phyloP scores from a whole-genome alignment of 768 basidiomycete species.

The Boletus reticuloceps region DNA sequence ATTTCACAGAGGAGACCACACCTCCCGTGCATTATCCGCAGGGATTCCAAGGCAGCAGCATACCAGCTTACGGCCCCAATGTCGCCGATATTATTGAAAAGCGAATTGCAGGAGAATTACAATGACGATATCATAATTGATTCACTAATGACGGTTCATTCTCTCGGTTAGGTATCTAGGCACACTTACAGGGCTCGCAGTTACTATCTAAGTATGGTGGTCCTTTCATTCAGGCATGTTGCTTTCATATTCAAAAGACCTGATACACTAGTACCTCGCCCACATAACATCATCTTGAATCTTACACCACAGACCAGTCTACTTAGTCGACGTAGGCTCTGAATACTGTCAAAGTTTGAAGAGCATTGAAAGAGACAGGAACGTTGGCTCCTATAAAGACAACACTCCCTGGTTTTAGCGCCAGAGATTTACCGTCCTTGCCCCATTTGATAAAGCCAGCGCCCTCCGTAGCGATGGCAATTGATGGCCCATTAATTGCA shows the following conservation, averaged over 20 bases:
- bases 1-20: constrained; percentile 35
- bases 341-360: constrained; percentile 21
- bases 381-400: constrained; percentile 78
- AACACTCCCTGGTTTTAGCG: constrained; percentile 64
- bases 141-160: neutral
- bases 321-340: constrained; percentile 28
- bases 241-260: neutral
- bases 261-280: neutral
- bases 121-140: neutral
- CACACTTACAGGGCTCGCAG: neutral
- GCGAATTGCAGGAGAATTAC: constrained; percentile 41
- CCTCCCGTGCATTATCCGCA: constrained; percentile 67
- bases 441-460: constrained; percentile 55
- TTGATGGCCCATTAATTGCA: constrained; percentile 77
- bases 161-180: neutral
- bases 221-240: neutral
- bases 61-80: constrained; percentile 66
- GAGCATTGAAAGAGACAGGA: constrained; percentile 48
- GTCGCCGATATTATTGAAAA: constrained; percentile 74
- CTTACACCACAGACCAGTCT: neutral
- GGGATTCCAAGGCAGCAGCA: constrained; percentile 78
- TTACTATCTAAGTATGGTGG: neutral
- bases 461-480: constrained; percentile 76
- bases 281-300: neutral
- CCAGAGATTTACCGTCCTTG: constrained; percentile 34